Evolutionary conservation across 441 rosid species (phyloP).

Genomic region (Populus hybrid): DNA sequence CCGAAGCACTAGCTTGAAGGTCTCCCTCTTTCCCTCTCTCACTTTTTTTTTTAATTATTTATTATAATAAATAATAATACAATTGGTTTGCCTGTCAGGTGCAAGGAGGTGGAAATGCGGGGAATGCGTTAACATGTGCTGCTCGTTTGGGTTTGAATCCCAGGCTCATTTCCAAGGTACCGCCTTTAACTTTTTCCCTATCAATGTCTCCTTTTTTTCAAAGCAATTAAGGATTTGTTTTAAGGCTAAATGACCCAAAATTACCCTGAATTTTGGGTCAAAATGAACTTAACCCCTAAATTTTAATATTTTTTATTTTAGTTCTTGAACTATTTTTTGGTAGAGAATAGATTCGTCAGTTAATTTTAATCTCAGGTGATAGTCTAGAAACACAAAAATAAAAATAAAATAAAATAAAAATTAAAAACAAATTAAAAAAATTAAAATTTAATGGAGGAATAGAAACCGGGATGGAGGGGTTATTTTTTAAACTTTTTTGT

Average conservation of each 20-base stretch:
- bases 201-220: neutral
- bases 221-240: neutral
- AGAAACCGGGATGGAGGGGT: neutral
- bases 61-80: neutral
- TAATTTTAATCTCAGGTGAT: neutral
- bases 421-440: too few species aligned
- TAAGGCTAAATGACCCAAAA: neutral
- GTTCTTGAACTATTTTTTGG: too few species aligned
- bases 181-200: neutral
- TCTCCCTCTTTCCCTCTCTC: neutral
- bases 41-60: neutral
- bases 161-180: slow-evolving; percentile 74
- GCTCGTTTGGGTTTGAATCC: slow-evolving; percentile 68
- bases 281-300: neutral
- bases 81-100: slow-evolving; percentile 29
- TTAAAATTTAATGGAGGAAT: neutral
- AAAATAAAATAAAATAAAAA: too few species aligned
- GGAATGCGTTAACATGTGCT: slow-evolving; percentile 64
- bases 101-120: slow-evolving; percentile 88
- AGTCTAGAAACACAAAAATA: neutral
- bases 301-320: too few species aligned
- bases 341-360: neutral
- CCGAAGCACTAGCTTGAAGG: slow-evolving; percentile 71
- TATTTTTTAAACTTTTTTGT: neutral
- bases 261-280: neutral